Conservation (phyloP, 2,329 filamentous ascomycete genomes). For the Arthrobotrys sinensis region DNA sequence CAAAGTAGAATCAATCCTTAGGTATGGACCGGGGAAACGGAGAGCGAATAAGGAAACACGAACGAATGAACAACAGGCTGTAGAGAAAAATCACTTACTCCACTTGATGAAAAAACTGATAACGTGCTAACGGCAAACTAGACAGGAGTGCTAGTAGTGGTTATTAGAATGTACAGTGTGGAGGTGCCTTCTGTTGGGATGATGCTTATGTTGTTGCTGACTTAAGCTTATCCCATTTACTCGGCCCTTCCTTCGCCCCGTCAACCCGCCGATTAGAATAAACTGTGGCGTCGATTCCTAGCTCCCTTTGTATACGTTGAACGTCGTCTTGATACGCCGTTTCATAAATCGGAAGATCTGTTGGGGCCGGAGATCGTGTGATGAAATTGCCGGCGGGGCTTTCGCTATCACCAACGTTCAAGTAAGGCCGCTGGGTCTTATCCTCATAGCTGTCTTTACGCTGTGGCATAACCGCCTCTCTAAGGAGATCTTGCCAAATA, state of each 20-base stretch:
- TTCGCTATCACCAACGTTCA: constrained; percentile 66
- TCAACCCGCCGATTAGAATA: constrained; percentile 67
- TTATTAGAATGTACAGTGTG: constrained; percentile 19
- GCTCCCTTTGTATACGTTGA: constrained; percentile 75
- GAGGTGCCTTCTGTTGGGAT: not conserved
- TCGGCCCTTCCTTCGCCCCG: constrained; percentile 33
- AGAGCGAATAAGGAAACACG: not conserved
- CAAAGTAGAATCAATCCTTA: constrained; percentile 9
- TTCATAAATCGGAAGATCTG: constrained; percentile 91
- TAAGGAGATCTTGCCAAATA: constrained; percentile 81
- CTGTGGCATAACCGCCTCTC: constrained; percentile 70
- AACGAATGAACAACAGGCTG: not conserved
- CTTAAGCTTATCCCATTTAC: constrained; percentile 50
- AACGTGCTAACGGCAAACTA: constrained; percentile 4
- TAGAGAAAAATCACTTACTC: constrained; percentile 1
- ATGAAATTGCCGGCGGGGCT: constrained; percentile 71
- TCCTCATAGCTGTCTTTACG: constrained; percentile 64
- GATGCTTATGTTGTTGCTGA: constrained; percentile 11
- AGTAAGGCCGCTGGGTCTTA: constrained; percentile 62
- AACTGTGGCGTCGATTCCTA: constrained; percentile 72
- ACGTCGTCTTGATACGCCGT: constrained; percentile 88
- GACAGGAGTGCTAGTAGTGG: constrained; percentile 1
- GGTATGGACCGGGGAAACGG: not conserved
- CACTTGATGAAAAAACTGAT: constrained; percentile 27
- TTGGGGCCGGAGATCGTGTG: constrained; percentile 86